Evolutionary conservation across 2,329 filamentous ascomycete genomes (phyloP).

Genomic region (Mycosphaerella arachidis): DNA sequence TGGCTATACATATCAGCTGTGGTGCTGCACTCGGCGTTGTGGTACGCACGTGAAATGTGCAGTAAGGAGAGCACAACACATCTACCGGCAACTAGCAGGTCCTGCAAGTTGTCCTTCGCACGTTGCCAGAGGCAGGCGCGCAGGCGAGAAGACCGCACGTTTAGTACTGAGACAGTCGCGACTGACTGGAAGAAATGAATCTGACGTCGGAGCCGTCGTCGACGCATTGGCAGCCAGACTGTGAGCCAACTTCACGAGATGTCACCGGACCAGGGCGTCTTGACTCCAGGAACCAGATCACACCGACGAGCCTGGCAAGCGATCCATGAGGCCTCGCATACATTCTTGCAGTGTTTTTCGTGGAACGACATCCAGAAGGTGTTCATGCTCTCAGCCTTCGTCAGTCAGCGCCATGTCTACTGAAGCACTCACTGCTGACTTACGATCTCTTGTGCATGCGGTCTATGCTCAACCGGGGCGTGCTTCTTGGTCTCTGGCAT

Average conservation of each 20-base stretch:
- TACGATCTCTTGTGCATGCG: neutral
- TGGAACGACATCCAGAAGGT: neutral
- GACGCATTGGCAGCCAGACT: neutral
- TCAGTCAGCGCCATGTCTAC: neutral
- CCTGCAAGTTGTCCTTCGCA: too few species aligned
- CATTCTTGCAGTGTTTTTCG: neutral
- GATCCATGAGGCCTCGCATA: neutral
- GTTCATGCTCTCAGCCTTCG: neutral
- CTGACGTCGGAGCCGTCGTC: neutral
- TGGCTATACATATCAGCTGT: neutral
- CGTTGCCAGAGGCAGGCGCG: too few species aligned
- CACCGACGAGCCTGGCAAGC: neutral
- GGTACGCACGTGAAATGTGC: neutral
- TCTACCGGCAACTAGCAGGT: too few species aligned
- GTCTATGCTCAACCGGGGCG: neutral
- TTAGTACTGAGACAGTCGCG: too few species aligned
- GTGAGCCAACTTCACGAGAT: neutral
- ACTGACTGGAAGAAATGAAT: neutral
- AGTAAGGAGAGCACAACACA: neutral
- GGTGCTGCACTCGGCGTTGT: neutral
- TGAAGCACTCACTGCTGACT: neutral
- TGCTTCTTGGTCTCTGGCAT: neutral
- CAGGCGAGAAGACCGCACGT: too few species aligned
- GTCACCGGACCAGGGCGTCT: neutral
- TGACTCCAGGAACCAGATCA: neutral